Evolutionary conservation across 352 stramenopile species (phyloP).

Genomic region (Phytophthora megakarya): DNA sequence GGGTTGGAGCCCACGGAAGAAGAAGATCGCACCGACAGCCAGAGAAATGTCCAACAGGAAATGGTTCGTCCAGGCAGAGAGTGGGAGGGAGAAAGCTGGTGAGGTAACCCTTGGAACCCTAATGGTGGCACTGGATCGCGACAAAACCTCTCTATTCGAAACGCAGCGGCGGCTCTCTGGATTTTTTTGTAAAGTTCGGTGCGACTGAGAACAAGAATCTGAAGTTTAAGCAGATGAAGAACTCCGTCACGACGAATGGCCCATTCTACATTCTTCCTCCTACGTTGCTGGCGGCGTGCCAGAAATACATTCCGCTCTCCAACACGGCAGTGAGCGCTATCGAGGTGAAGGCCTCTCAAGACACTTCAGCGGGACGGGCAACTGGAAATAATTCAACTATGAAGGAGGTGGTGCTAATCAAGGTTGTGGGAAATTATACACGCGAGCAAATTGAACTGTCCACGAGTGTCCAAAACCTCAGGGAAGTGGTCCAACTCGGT

Average conservation of each 20-base stretch:
- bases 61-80: slow-evolving; percentile 2
- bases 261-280: slow-evolving; percentile 17
- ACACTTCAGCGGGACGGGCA: too few relatives aligned
- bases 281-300: slow-evolving; percentile 11
- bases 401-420: not conserved
- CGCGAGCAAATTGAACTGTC: slow-evolving; percentile 18
- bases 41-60: not conserved
- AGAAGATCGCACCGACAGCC: not conserved
- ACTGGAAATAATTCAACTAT: not conserved
- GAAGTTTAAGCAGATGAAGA: slow-evolving; percentile 11
- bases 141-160: not conserved
- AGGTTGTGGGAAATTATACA: slow-evolving; percentile 1
- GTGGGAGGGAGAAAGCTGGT: not conserved
- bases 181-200: not conserved
- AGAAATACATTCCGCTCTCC: too few relatives aligned
- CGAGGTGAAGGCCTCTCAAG: too few relatives aligned
- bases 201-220: slow-evolving; percentile 1
- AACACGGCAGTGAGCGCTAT: not conserved
- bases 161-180: not conserved
- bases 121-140: not conserved
- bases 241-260: too few relatives aligned
- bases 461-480: not conserved
- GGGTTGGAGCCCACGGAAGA: not conserved
- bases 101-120: slow-evolving; percentile 8
- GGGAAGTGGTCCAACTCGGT: not conserved